These are phyloP conservation scores for Lagerstroemia speciosa DNA, from an alignment of 345 rosid species.

Conservation along the genomic window DNA sequence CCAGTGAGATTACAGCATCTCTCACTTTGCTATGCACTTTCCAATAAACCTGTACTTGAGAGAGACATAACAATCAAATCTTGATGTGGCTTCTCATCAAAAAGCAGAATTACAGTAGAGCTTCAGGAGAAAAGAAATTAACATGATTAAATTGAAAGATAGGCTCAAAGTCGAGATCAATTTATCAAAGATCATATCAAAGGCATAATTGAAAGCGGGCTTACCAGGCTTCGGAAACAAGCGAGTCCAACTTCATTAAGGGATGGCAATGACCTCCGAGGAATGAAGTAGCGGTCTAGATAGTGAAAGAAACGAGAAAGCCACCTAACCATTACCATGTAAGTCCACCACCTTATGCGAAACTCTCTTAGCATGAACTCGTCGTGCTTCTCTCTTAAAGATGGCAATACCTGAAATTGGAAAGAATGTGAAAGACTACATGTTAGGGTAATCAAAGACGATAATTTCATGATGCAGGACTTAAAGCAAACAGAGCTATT, in stretches of 20 bases:
- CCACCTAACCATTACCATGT: slow-evolving; percentile 59
- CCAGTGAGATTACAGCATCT: slow-evolving; percentile 51
- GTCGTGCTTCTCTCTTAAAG: slow-evolving; percentile 46
- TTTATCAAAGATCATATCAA: neutral
- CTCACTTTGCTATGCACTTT: slow-evolving; percentile 34
- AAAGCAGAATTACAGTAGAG: neutral
- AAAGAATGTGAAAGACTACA: neutral
- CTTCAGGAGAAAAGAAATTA: neutral
- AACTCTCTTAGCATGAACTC: slow-evolving; percentile 54
- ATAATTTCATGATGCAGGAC: neutral
- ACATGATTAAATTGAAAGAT: neutral
- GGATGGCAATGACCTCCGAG: slow-evolving; percentile 38
- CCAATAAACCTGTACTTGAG: slow-evolving; percentile 31
- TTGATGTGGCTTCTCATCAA: neutral
- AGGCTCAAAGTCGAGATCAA: too few relatives aligned
- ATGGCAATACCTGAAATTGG: slow-evolving; percentile 35
- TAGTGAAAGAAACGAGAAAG: slow-evolving; percentile 47
- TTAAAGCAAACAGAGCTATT: neutral
- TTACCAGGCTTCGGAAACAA: slow-evolving; percentile 51
- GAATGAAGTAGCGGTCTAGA: slow-evolving; percentile 47
- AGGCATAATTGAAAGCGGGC: slow-evolving; percentile 2
- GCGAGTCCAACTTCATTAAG: slow-evolving; percentile 44
- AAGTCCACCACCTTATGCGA: slow-evolving; percentile 45
- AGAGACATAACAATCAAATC: neutral
- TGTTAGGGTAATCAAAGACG: neutral